phyloP scores from a whole-genome alignment of 2,329 filamentous ascomycete species.

The Fusarium marasasianum region DNA sequence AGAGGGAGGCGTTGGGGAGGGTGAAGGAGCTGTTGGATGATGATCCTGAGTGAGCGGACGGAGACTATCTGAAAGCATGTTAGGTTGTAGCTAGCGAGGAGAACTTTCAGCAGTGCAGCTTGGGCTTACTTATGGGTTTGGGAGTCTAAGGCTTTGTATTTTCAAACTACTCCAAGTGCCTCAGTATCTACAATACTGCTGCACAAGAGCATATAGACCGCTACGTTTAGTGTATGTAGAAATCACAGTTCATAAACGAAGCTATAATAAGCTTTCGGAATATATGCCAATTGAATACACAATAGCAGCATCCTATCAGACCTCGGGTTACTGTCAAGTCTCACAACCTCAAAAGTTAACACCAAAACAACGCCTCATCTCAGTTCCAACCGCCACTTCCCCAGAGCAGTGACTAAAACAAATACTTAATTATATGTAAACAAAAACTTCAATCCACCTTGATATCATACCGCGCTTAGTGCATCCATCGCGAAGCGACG shows the following conservation, averaged over 20 bases:
- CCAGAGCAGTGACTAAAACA: too few species aligned
- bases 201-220: neutral
- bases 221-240: too few species aligned
- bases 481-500: neutral
- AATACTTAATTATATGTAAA: accelerated
- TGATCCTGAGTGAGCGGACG: neutral
- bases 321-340: too few species aligned
- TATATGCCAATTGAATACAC: accelerated
- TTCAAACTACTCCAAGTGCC: neutral
- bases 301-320: accelerated
- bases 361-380: neutral
- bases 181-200: too few species aligned
- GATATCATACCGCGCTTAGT: neutral
- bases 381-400: accelerated
- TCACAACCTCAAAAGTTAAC: neutral
- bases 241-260: accelerated
- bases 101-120: accelerated
- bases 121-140: neutral
- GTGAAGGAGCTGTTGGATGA: slow-evolving; percentile 11
- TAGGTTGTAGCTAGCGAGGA: too few species aligned
- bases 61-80: neutral
- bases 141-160: too few species aligned
- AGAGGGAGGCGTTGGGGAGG: slow-evolving; percentile 12
- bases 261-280: accelerated
- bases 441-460: neutral